These are phyloP conservation scores for Camelina sativa DNA, from an alignment of 345 rosid genomes.

Conservation along the genomic window DNA sequence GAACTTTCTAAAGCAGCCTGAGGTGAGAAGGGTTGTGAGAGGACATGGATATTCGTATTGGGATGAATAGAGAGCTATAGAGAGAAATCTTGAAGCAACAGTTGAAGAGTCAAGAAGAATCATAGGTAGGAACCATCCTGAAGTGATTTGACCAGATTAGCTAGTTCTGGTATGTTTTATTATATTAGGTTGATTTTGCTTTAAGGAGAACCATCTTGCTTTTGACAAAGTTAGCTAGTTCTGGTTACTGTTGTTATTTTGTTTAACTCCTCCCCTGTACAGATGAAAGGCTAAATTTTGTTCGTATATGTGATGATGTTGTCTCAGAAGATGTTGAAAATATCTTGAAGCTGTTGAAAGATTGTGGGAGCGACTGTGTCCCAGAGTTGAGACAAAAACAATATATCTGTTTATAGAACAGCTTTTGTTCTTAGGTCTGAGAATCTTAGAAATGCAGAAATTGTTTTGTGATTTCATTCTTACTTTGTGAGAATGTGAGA, in stretches of 20 bases:
- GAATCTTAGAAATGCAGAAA: slow-evolving; percentile 80
- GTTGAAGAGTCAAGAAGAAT: slow-evolving; percentile 2
- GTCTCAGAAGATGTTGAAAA: too few relatives aligned
- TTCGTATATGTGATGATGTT: too few relatives aligned
- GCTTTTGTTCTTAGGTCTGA: slow-evolving; percentile 68
- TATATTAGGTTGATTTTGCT: background rate
- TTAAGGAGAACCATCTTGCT: too few relatives aligned
- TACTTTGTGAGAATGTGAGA: background rate
- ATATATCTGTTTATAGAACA: slow-evolving; percentile 49
- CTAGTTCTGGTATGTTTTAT: background rate
- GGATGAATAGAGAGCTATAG: slow-evolving; percentile 47
- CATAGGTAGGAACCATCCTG: slow-evolving; percentile 11
- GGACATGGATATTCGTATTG: slow-evolving; percentile 69
- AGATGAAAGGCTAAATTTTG: too few relatives aligned
- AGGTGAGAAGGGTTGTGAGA: slow-evolving; percentile 68
- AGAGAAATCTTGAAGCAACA: background rate
- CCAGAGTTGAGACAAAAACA: slow-evolving; percentile 45
- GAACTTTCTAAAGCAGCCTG: slow-evolving; percentile 63
- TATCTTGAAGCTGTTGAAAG: too few relatives aligned
- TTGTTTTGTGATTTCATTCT: slow-evolving; percentile 29
- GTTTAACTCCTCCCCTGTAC: too few relatives aligned
- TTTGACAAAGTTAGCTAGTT: too few relatives aligned
- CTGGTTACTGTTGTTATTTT: too few relatives aligned
- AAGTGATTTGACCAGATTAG: background rate
- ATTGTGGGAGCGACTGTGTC: too few relatives aligned